These are phyloP conservation scores for Ichthyophthirius multifiliis DNA, from an alignment of 169 alveolate genomes.

Conservation along the genomic window DNA sequence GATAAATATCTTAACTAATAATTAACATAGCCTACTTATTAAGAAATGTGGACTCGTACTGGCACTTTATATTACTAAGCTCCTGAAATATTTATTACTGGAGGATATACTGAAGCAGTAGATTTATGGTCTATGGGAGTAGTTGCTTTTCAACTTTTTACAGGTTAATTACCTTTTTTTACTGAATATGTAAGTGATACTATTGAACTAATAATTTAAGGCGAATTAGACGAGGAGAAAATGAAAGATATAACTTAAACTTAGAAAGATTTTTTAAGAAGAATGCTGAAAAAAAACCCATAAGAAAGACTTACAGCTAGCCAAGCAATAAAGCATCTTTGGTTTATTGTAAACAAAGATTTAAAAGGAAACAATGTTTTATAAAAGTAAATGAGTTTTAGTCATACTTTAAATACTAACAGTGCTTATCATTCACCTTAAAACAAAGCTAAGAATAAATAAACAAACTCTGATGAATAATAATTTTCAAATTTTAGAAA, in stretches of 20 bases:
- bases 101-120: conserved; percentile 52
- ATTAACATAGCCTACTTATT: background rate
- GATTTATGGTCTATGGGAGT: conserved; percentile 72
- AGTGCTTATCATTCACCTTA: too few relatives aligned
- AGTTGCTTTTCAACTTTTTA: conserved; percentile 53
- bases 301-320: background rate
- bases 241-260: background rate
- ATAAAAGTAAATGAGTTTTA: too few relatives aligned
- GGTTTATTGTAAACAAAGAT: too few relatives aligned
- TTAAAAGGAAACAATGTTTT: too few relatives aligned
- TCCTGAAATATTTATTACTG: conserved; percentile 63
- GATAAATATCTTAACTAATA: background rate
- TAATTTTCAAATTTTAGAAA: too few relatives aligned
- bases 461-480: too few relatives aligned
- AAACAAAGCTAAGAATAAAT: too few relatives aligned
- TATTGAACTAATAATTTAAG: background rate
- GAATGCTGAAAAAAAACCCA: conserved; percentile 2
- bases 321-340: background rate
- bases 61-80: conserved; percentile 67
- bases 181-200: conserved; percentile 1
- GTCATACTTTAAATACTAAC: too few relatives aligned
- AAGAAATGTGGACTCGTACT: conserved; percentile 48
- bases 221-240: background rate
- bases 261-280: background rate
- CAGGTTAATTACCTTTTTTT: conserved; percentile 60